Evolutionary conservation across 73 alveolate species (phyloP), one percentile per base, ranked within the genome.

Genomic region (Blepharisma japonicum): DNA sequence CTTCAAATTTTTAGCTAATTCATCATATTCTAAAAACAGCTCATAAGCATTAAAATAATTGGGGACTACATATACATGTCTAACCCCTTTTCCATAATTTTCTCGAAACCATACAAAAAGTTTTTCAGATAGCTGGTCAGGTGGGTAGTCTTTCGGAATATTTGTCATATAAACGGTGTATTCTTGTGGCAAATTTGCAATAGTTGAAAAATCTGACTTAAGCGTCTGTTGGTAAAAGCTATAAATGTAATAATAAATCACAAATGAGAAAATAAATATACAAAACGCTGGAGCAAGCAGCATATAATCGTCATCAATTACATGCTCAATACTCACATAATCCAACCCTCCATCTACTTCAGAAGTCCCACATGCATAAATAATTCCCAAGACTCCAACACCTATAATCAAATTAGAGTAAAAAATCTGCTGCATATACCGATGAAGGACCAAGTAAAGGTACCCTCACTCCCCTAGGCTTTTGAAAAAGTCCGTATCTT

Each of bases 81-180:
- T 8, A 8, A 61, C 74, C 18, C 46, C 46, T 14, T 25, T 25
- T 18, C 46, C 74, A 61, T 61, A 61, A 8, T 61, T 14, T 8
- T 39, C 23, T 25, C 11, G 38, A 14, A 61, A 9, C 38, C 14
- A 9, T 61, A 14, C 23, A n/a, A 18, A 9, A 25, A 61, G 14
- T 25, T 61, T 61, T 8, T 20, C 14, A 0, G 14, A 14, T 8
- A 61, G 2, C 4, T 20, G 23, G 18, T 61, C 74, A 61, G 74
- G 74, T 2, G 74, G 74, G 46, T 14, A 61, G 74, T 61, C 23
- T 39, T n/a, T 61, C 39, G 74, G 74, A 20, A 61, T 61, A n/a
- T 25, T 61, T n/a, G 74, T 61, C 18, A 61, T 61, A 32, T 32
- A 32, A 32, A 32, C 42, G 3, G 42, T 32, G 42, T 32, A 32